phyloP scores from a whole-genome alignment of 1,284 basidiomycete species.

The Cutaneotrichosporon dermatis region DNA sequence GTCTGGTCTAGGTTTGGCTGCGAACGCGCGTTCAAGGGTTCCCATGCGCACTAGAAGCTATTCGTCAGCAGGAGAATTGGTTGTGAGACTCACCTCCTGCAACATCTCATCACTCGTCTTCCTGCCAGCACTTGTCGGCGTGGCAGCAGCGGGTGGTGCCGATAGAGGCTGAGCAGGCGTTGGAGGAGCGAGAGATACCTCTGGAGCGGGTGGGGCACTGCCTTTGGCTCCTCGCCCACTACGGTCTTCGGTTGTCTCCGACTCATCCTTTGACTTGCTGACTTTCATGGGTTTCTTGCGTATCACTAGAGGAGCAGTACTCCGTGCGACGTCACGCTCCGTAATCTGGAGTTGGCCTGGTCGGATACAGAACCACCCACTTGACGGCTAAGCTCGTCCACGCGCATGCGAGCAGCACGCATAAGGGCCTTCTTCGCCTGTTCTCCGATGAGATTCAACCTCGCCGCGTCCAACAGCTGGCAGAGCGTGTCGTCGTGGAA shows the following conservation, averaged over 20 bases:
- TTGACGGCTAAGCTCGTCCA: constrained; percentile 40
- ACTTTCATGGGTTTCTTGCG: constrained; percentile 7
- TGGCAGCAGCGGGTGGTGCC: too few species aligned
- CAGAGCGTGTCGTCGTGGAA: constrained; percentile 49
- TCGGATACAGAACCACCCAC: too few species aligned
- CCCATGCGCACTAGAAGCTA: not conserved
- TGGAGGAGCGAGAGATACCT: too few species aligned
- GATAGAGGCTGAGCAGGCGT: too few species aligned
- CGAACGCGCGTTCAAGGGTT: not conserved
- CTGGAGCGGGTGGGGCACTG: too few species aligned
- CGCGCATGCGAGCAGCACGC: constrained; percentile 41
- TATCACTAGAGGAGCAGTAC: constrained; percentile 13
- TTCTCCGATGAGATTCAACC: constrained; percentile 42
- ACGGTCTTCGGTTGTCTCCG: too few species aligned
- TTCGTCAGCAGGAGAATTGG: too few species aligned
- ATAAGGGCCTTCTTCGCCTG: constrained; percentile 46
- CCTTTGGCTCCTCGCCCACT: too few species aligned
- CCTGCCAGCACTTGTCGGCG: too few species aligned
- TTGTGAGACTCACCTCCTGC: not conserved
- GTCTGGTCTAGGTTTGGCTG: not conserved
- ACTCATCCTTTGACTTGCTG: not conserved
- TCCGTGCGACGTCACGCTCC: not conserved
- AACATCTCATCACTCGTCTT: not conserved
- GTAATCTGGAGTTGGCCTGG: too few species aligned
- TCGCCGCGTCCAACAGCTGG: constrained; percentile 44